Base-by-base conservation (phyloP, 352 stramenopile species). In the Pelagophyceae sp. region DNA sequence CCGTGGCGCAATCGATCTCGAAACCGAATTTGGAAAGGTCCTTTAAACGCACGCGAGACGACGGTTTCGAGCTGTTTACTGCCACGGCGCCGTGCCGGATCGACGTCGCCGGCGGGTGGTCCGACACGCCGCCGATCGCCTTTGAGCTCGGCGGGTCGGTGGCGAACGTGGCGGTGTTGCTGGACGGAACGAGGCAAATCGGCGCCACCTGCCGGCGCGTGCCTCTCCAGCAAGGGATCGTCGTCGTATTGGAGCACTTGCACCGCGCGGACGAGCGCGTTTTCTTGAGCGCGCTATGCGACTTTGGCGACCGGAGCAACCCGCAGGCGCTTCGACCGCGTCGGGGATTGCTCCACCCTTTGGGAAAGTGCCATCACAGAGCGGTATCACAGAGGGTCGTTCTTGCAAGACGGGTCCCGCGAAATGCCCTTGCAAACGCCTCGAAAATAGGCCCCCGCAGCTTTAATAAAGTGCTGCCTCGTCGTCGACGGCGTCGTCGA, bases 61-160 rank as follows among this genome's bases (percentile, higher is more conserved):
- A 20, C 40, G 40, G 6, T 20, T 6, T 27, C 58, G 58, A 27
- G 6, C 6, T 33, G 25, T n/a, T 78, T 20, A 37, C 29, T 27
- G 83, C 86, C 1, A 84, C 75, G 64, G 82, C 87, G 31, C 86
- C 89, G 29, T 86, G 82, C 51, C 78, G 89, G 64, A 81, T 93
- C 1, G 88, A 94, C 79, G 76, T 94, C 20, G 83, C 81, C 0
- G 89, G 89, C 37, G 89, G 87, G 19, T 94, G 89, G 89, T 88
- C 79, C 63, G 89, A 94, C 77, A 93, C 88, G 27, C 87, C 89
- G 58, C 89, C 89, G 15, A 87, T 94, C 45, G 87, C 79, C 33
- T 92, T 88, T 78, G 87, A 94, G 81, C 50, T 77, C 27, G 85
- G 86, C 23, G 87, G 85, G 51, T 81, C 84, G 58, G 88, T 91